Conservation (phyloP, 805 yeast genomes). For the Saccharomyces paradoxus region DNA sequence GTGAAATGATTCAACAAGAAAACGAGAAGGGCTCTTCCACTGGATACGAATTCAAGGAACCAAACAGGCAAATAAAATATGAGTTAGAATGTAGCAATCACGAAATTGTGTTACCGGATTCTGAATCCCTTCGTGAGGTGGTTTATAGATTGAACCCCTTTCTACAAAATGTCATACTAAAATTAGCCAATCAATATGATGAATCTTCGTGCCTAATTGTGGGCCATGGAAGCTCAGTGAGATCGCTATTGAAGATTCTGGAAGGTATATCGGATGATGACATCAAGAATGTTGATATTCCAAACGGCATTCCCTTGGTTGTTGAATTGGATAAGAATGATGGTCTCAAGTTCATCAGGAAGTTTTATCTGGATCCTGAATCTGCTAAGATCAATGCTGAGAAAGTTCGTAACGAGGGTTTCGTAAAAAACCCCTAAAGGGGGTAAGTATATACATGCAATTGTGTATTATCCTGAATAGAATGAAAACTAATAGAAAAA, state of each 20-base stretch:
- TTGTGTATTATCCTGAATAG: background rate
- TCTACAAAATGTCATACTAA: conserved; percentile 38
- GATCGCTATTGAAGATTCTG: conserved; percentile 61
- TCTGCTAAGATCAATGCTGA: conserved; percentile 68
- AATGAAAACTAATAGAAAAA: background rate
- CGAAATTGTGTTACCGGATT: conserved; percentile 43
- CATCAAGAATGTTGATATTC: conserved; percentile 64
- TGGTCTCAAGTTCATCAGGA: conserved; percentile 36
- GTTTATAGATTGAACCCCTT: conserved; percentile 55
- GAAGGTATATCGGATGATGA: conserved; percentile 55
- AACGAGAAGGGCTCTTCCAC: conserved; percentile 12
- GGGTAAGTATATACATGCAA: background rate
- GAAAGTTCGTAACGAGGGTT: conserved; percentile 67
- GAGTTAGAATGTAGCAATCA: conserved; percentile 29
- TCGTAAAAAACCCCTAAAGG: conserved; percentile 16
- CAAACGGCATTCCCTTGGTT: conserved; percentile 71
- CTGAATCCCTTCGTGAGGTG: conserved; percentile 67
- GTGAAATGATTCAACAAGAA: conserved; percentile 33
- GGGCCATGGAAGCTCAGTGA: conserved; percentile 74
- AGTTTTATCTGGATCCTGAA: conserved; percentile 68
- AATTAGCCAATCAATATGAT: conserved; percentile 34
- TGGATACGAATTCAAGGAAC: conserved; percentile 25
- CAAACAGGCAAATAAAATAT: conserved; percentile 21
- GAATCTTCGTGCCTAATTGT: conserved; percentile 54
- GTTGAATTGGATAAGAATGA: conserved; percentile 45